phyloP scores from a whole-genome alignment of 306 rosid genomes.

The Begonia fuchsioides region DNA sequence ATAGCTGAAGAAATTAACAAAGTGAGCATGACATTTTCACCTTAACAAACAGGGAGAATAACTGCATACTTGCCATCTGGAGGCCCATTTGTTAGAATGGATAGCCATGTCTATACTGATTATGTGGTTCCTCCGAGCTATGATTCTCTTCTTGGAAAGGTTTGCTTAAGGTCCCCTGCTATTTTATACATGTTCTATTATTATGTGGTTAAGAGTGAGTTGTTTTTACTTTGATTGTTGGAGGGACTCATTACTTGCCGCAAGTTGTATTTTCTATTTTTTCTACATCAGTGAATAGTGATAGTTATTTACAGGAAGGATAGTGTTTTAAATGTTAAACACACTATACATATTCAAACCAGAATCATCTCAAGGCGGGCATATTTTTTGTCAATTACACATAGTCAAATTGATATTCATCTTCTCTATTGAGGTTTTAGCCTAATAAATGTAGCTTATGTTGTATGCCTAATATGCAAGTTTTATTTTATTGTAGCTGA shows the following conservation, averaged over 20 bases:
- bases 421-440: too few species aligned
- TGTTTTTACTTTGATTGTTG: not conserved
- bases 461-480: slow-evolving; percentile 2
- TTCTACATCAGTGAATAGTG: not conserved
- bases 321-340: too few species aligned
- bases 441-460: too few species aligned
- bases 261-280: slow-evolving; percentile 4
- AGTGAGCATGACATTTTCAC: slow-evolving; percentile 2
- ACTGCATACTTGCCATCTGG: slow-evolving; percentile 93
- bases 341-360: too few species aligned
- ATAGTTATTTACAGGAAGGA: not conserved
- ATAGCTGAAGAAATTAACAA: too few species aligned
- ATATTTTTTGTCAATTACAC: too few species aligned
- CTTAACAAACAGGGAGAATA: slow-evolving; percentile 65
- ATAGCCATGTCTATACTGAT: slow-evolving; percentile 91
- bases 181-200: slow-evolving; percentile 6
- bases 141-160: slow-evolving; percentile 97
- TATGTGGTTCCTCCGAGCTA: slow-evolving; percentile 98
- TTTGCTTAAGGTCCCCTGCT: slow-evolving; percentile 9
- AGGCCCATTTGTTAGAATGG: slow-evolving; percentile 99
- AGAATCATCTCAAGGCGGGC: too few species aligned
- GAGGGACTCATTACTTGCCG: not conserved
- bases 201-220: not conserved
- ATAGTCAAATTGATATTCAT: too few species aligned
- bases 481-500: slow-evolving; percentile 36